phyloP scores from a whole-genome alignment of 176 grass and related monocot species.

The Hordeum marinum region DNA sequence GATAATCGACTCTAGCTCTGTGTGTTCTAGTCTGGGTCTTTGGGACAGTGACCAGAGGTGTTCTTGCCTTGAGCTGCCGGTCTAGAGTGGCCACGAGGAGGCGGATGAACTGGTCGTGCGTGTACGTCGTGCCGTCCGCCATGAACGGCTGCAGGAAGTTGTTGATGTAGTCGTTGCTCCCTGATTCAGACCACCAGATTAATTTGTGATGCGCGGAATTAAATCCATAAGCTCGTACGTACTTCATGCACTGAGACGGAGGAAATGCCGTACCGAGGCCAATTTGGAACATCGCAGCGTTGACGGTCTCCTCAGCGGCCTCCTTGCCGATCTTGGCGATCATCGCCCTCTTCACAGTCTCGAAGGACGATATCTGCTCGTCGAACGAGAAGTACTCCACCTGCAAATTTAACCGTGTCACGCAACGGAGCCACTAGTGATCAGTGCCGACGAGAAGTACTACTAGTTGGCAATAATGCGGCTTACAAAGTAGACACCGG shows the following conservation, averaged over 20 bases:
- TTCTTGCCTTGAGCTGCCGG: conserved; percentile 64
- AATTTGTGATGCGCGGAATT: neutral
- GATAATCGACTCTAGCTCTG: no score
- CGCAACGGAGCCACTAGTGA: neutral
- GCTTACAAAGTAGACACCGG: conserved; percentile 84
- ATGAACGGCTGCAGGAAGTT: conserved; percentile 94
- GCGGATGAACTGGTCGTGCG: conserved; percentile 69
- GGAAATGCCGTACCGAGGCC: conserved; percentile 38
- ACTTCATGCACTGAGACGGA: neutral
- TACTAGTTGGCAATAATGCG: neutral
- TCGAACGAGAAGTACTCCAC: conserved; percentile 90
- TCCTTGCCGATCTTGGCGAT: conserved; percentile 50
- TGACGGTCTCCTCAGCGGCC: conserved; percentile 55
- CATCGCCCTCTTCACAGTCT: conserved; percentile 60
- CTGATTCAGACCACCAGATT: conserved; percentile 14
- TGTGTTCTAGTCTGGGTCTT: no score
- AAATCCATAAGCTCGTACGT: neutral
- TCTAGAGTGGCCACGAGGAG: conserved; percentile 64
- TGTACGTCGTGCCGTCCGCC: conserved; percentile 76
- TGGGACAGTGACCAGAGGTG: no score
- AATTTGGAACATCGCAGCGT: conserved; percentile 62
- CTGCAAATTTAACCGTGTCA: conserved; percentile 22
- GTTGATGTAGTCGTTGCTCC: conserved; percentile 99
- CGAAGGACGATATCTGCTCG: conserved; percentile 68
- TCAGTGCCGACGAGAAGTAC: neutral